These are phyloP conservation scores for Agrocybe chaxingu DNA, from an alignment of 768 basidiomycete genomes.

Conservation along the genomic window DNA sequence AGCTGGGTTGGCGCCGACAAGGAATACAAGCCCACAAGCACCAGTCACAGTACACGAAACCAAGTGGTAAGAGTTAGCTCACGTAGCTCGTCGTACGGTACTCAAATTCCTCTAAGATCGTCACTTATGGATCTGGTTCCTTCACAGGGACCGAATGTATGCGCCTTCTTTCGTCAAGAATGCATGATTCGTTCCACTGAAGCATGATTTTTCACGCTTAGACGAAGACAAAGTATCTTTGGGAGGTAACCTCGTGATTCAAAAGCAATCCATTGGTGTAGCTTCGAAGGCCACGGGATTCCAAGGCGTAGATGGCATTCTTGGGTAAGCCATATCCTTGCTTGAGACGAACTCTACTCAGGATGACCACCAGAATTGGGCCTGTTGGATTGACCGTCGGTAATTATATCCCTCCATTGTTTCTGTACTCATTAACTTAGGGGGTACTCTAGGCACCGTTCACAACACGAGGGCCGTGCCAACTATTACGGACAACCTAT, in stretches of 20 bases:
- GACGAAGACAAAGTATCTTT: constrained; percentile 48
- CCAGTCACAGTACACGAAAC: constrained; percentile 34
- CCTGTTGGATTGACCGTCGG: no score
- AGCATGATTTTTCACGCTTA: constrained; percentile 14
- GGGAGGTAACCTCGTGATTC: constrained; percentile 35
- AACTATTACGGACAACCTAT: constrained; percentile 59
- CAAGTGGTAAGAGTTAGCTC: constrained; percentile 25
- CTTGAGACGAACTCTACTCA: no score
- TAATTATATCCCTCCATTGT: no score
- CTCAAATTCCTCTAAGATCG: constrained; percentile 30
- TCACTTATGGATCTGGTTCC: constrained; percentile 52
- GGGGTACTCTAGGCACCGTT: constrained; percentile 30
- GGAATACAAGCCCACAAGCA: constrained; percentile 41
- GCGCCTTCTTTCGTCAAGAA: constrained; percentile 8
- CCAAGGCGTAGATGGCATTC: no score
- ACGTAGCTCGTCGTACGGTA: neutral
- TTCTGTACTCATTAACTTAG: no score
- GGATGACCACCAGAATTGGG: no score
- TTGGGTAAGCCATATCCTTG: no score
- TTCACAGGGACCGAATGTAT: constrained; percentile 53
- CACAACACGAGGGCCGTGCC: constrained; percentile 35
- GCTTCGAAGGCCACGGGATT: no score
- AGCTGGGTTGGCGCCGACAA: constrained; percentile 53
- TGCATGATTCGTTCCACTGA: neutral
- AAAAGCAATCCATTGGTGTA: constrained; percentile 47